A percentile compares a stretch with the other conserved stretches of the same genome.
phyloP scores from a whole-genome alignment of 2,329 filamentous ascomycete species.

The Dothideomycetidae sp. region DNA sequence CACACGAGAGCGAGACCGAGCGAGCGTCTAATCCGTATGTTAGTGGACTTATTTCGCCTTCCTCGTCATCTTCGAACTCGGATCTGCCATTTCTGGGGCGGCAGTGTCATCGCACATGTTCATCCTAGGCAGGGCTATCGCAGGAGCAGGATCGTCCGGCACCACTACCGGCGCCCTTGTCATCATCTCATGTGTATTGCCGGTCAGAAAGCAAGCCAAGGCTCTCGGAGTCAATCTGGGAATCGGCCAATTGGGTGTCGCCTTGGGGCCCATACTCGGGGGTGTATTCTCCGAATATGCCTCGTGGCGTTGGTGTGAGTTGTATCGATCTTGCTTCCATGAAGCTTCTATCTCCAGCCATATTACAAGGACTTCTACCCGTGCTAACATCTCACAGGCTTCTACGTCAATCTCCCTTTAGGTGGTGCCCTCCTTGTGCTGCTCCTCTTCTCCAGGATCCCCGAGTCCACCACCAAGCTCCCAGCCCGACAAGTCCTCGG shows the following conservation, averaged over 20 bases:
- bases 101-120: slow-evolving; percentile 36
- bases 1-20: no score
- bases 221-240: no score
- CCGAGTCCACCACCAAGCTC: slow-evolving; percentile 22
- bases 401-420: slow-evolving; percentile 40
- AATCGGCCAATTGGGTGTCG: no score
- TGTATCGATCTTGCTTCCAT: no score
- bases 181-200: slow-evolving; percentile 32
- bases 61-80: slow-evolving; percentile 37
- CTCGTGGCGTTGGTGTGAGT: slow-evolving; percentile 27
- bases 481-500: slow-evolving; percentile 18
- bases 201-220: slow-evolving; percentile 32
- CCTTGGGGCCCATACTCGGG: slow-evolving; percentile 33
- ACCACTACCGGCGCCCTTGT: slow-evolving; percentile 36
- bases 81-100: slow-evolving; percentile 36
- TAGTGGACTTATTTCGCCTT: slow-evolving; percentile 32
- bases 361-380: no score
- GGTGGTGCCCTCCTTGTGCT: slow-evolving; percentile 19
- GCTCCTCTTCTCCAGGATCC: slow-evolving; percentile 26
- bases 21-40: no score
- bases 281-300: slow-evolving; percentile 26
- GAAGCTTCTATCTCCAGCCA: slow-evolving; percentile 35
- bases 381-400: no score
- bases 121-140: slow-evolving; percentile 38
- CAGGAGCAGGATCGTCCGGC: slow-evolving; percentile 37